A percentile compares a stretch with the other conserved stretches of the same genome.
These are phyloP conservation scores for Lepidium aucheri DNA, from an alignment of 345 rosid species.

Conservation along the genomic window DNA sequence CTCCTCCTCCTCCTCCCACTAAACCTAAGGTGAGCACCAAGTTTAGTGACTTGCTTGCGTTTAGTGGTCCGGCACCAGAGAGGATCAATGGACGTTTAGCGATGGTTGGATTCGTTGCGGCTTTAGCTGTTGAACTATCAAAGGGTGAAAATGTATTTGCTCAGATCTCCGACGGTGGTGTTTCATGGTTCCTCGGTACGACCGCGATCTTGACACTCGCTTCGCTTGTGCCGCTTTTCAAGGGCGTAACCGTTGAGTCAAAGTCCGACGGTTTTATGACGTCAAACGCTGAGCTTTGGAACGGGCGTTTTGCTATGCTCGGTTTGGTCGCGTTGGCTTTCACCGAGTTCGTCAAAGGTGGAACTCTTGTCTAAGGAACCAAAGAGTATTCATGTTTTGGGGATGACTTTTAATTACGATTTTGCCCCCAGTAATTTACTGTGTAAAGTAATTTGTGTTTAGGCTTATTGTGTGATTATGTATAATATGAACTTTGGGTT, in stretches of 20 bases:
- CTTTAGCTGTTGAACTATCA: conserved; percentile 52
- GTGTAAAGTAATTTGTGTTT: conserved; percentile 1
- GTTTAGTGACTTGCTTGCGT: conserved; percentile 55
- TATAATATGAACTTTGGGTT: neutral
- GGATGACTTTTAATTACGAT: neutral
- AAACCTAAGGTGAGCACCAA: conserved; percentile 38
- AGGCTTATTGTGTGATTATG: neutral
- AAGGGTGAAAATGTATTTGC: conserved; percentile 58
- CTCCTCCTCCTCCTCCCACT: too few species aligned
- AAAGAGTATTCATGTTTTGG: neutral
- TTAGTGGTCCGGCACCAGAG: conserved; percentile 86
- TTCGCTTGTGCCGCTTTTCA: conserved; percentile 49
- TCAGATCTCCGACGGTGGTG: conserved; percentile 55
- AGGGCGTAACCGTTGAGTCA: conserved; percentile 51
- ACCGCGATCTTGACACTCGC: conserved; percentile 51
- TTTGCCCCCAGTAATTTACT: neutral
- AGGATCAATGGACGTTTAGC: conserved; percentile 84
- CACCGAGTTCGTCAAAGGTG: conserved; percentile 66
- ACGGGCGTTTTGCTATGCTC: conserved; percentile 75
- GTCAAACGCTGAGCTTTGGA: conserved; percentile 77
- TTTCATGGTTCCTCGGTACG: conserved; percentile 51
- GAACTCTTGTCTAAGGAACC: conserved; percentile 35
- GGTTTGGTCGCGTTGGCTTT: conserved; percentile 71
- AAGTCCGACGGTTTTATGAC: conserved; percentile 57
- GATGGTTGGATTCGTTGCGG: conserved; percentile 76